Percentiles rank a stretch among this genome's conserved stretches.
phyloP scores from a whole-genome alignment of 805 yeast genomes.

The Cyberlindnera subsufficiens region DNA sequence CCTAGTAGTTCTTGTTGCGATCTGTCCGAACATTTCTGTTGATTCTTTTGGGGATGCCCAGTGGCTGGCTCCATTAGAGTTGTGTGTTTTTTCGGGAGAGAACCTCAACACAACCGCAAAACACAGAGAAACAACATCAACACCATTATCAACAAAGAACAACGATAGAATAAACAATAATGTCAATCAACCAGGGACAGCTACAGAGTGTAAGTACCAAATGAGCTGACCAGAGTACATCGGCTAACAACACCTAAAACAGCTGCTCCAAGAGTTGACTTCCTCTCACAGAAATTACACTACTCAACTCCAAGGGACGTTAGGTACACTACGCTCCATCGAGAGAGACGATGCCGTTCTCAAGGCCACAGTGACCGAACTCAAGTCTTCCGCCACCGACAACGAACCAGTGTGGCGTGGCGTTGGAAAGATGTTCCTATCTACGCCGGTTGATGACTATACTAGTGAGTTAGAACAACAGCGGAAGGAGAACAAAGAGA shows the following conservation, averaged over 20 bases:
- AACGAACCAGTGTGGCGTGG: slow-evolving; percentile 72
- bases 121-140: neutral
- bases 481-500: slow-evolving; percentile 49
- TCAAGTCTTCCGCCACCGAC: slow-evolving; percentile 32
- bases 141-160: neutral
- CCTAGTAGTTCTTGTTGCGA: no score
- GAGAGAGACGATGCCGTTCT: neutral
- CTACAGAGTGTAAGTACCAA: slow-evolving; percentile 31
- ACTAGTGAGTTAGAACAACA: slow-evolving; percentile 43
- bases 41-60: no score
- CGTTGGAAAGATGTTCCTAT: slow-evolving; percentile 69
- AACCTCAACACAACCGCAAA: neutral
- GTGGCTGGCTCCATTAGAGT: neutral
- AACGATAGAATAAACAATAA: slow-evolving; percentile 7
- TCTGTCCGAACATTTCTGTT: no score
- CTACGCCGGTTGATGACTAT: slow-evolving; percentile 40
- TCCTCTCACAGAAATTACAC: neutral
- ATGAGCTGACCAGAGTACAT: neutral
- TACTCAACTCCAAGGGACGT: neutral
- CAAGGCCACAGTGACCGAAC: slow-evolving; percentile 45
- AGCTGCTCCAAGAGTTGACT: slow-evolving; percentile 54
- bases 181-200: slow-evolving; percentile 42
- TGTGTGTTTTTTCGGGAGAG: neutral
- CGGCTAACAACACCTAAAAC: neutral
- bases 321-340: neutral